Conservation (phyloP, 2,329 filamentous ascomycete genomes). For the Phyllosticta paracitricarpa region DNA sequence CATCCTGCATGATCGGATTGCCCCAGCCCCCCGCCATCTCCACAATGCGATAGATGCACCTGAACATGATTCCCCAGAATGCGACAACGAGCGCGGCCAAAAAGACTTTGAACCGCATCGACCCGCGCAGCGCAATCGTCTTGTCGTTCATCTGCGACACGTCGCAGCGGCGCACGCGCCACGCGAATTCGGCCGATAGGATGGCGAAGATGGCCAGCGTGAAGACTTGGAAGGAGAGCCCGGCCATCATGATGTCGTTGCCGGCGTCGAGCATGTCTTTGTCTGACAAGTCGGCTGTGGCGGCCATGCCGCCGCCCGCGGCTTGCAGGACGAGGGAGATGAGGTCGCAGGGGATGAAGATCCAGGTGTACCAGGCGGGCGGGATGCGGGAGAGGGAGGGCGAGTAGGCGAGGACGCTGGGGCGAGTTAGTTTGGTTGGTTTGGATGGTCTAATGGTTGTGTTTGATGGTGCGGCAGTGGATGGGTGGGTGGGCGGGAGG, state of each 20-base stretch:
- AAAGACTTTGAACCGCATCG: background rate
- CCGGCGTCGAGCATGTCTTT: constrained; percentile 30
- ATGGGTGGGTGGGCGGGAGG: too few species aligned
- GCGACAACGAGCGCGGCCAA: background rate
- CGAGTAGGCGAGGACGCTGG: constrained; percentile 47
- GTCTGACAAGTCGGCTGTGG: constrained; percentile 34
- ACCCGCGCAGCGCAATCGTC: background rate
- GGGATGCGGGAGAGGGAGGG: constrained; percentile 20
- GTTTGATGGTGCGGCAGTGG: constrained; percentile 25
- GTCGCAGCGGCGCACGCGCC: constrained; percentile 6
- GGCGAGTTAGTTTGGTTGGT: constrained; percentile 23
- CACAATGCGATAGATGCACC: constrained; percentile 28
- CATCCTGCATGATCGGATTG: constrained; percentile 41
- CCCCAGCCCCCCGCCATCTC: constrained; percentile 25
- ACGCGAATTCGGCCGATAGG: constrained; percentile 28
- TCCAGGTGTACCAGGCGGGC: constrained; percentile 41
- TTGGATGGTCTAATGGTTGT: background rate
- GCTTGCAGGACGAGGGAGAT: constrained; percentile 48
- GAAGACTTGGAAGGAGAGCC: constrained; percentile 47
- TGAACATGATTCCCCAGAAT: constrained; percentile 27
- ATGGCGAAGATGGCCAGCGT: constrained; percentile 40
- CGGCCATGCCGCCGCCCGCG: constrained; percentile 47
- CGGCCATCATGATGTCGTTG: constrained; percentile 48
- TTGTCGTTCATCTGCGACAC: background rate
- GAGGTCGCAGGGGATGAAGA: constrained; percentile 50